A percentile compares a stretch with the other conserved stretches of the same genome.
Evolutionary conservation across 768 basidiomycete species (phyloP).

Genomic region (Auricularia cornea): DNA sequence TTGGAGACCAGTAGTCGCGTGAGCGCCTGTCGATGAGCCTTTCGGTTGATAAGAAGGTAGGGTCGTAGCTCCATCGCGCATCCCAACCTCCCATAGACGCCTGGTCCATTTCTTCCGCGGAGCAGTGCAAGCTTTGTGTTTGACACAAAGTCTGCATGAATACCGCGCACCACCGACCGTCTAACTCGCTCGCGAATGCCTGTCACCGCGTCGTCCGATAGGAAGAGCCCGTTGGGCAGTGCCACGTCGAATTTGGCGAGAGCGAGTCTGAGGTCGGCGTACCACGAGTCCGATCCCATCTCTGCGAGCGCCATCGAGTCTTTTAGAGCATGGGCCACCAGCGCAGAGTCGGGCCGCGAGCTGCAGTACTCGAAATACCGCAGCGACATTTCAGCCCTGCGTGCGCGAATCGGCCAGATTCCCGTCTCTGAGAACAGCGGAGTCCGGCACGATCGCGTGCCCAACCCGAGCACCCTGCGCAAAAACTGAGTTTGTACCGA

Average conservation of each 20-base stretch:
- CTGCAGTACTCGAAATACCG: slow-evolving; percentile 13
- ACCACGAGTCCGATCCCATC: not conserved
- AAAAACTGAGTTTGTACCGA: slow-evolving; percentile 15
- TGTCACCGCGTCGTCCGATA: not conserved
- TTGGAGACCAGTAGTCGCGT: not conserved
- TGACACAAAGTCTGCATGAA: too few species aligned
- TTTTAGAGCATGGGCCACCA: not conserved
- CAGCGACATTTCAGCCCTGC: slow-evolving; percentile 12
- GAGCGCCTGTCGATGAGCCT: not conserved
- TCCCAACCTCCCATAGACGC: not conserved
- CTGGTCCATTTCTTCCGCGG: not conserved
- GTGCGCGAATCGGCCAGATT: slow-evolving; percentile 15
- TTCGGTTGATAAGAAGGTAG: not conserved
- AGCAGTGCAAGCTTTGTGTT: too few species aligned
- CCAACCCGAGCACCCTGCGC: slow-evolving; percentile 17
- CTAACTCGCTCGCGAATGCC: not conserved
- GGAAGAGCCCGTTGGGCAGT: not conserved
- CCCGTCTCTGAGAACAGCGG: slow-evolving; percentile 21
- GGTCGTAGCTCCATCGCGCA: not conserved
- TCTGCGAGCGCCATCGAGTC: not conserved
- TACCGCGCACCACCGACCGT: not conserved
- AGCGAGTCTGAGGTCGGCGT: not conserved
- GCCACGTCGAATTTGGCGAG: not conserved
- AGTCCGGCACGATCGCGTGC: slow-evolving; percentile 8
- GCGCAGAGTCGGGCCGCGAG: not conserved